These are phyloP conservation scores for Penicillium parvum DNA, from an alignment of 495 filamentous ascomycete species.

Conservation along the genomic window DNA sequence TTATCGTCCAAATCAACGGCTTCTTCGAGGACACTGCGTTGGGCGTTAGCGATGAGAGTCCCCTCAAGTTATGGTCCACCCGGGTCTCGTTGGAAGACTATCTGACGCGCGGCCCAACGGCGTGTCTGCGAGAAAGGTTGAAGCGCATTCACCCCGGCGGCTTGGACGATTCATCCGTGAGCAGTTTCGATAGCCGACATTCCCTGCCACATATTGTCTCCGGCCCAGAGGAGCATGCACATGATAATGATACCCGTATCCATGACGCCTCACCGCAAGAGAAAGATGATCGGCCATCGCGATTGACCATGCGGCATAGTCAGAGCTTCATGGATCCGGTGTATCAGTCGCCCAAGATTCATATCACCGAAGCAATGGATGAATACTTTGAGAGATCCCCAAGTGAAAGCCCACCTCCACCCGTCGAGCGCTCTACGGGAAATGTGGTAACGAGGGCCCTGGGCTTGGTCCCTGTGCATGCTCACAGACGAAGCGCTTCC, in stretches of 20 bases:
- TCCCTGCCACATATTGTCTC: constrained; percentile 19
- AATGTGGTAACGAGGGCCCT: constrained; percentile 9
- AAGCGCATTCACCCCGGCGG: constrained; percentile 21
- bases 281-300: constrained; percentile 9
- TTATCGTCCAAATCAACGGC: constrained; percentile 56
- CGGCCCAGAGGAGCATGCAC: constrained; percentile 4
- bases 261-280: not conserved
- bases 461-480: constrained; percentile 6
- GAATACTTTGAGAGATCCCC: constrained; percentile 20
- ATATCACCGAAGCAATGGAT: constrained; percentile 30
- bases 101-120: constrained; percentile 22
- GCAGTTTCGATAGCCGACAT: constrained; percentile 31
- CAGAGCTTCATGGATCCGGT: constrained; percentile 21
- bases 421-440: constrained; percentile 1
- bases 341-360: constrained; percentile 27
- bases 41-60: constrained; percentile 37
- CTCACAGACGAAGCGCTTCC: constrained; percentile 16
- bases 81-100: constrained; percentile 49
- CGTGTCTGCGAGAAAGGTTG: constrained; percentile 30
- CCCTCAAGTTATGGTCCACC: constrained; percentile 52
- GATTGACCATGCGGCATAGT: constrained; percentile 21
- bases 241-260: not conserved
- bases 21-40: constrained; percentile 54
- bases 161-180: constrained; percentile 31
- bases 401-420: constrained; percentile 21